Evolutionary conservation across 2,329 filamentous ascomycete species (phyloP).

Genomic region (Xylaria sp.): DNA sequence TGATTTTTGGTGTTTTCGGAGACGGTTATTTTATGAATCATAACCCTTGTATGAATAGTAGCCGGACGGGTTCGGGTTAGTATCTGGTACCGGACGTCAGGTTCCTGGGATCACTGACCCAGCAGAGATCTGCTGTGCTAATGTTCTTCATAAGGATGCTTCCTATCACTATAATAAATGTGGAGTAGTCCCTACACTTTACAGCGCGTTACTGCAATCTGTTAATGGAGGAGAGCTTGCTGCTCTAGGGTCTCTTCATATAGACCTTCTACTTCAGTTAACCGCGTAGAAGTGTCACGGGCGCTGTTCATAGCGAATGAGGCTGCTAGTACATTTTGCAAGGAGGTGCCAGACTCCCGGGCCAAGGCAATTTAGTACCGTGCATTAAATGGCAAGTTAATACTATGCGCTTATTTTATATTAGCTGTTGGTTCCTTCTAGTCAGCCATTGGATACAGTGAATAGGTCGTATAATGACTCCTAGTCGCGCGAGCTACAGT

Average conservation of each 20-base stretch:
- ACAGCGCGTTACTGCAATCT: background rate
- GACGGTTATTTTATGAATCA: background rate
- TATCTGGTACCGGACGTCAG: background rate
- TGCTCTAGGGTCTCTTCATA: background rate
- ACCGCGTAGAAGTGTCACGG: background rate
- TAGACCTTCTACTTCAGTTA: background rate
- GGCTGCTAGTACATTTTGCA: background rate
- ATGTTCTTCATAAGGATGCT: background rate
- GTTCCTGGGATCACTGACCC: no score
- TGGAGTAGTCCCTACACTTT: slow-evolving; percentile 1
- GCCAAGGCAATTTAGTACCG: background rate
- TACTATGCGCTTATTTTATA: background rate
- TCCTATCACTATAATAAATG: background rate
- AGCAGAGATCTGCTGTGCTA: background rate
- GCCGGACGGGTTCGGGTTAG: no score
- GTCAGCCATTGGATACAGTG: background rate
- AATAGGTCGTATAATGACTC: background rate
- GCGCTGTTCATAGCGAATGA: background rate
- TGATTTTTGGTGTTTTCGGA: background rate
- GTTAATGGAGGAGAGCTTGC: background rate
- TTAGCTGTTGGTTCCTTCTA: background rate
- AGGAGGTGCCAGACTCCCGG: background rate
- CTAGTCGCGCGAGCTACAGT: background rate
- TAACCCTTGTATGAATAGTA: background rate
- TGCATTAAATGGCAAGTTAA: background rate